Evolutionary conservation across 73 alveolate species (phyloP).

Genomic region (Symbiodinium pilosum): DNA sequence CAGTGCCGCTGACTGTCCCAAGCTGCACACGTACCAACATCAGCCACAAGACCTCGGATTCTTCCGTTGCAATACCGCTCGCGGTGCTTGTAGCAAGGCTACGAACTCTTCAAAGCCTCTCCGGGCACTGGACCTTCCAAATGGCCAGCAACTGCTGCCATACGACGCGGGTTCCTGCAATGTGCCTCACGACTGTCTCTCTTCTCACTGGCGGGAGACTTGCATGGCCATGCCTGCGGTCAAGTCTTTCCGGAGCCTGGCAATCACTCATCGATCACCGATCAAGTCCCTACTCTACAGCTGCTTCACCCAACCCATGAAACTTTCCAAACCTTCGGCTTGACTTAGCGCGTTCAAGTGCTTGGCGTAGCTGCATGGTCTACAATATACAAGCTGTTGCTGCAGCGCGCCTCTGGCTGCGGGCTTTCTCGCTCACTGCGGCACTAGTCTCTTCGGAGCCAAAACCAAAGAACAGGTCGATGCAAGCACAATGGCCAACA

Average conservation of each 20-base stretch:
- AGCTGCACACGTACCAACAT: background rate
- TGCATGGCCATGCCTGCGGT: too few relatives aligned
- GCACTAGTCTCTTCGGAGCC: background rate
- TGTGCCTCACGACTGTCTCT: too few relatives aligned
- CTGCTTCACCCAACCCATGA: too few relatives aligned
- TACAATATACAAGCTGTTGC: too few relatives aligned
- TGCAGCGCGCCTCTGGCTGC: background rate
- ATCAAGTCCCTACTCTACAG: too few relatives aligned
- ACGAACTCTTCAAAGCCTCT: background rate
- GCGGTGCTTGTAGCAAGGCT: background rate
- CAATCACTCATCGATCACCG: too few relatives aligned
- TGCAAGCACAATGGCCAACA: too few relatives aligned
- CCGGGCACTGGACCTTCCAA: background rate
- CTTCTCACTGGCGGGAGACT: too few relatives aligned
- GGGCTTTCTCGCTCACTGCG: background rate
- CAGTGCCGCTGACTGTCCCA: background rate
- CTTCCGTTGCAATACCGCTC: background rate
- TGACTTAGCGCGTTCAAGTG: too few relatives aligned
- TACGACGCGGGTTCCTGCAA: background rate
- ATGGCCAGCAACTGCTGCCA: background rate
- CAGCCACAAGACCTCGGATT: background rate
- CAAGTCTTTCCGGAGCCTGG: too few relatives aligned
- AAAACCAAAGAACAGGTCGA: background rate
- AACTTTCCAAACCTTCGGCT: too few relatives aligned
- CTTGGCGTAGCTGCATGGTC: too few relatives aligned